phyloP scores from a whole-genome alignment of 495 filamentous ascomycete species.

The Collariella sp. region DNA sequence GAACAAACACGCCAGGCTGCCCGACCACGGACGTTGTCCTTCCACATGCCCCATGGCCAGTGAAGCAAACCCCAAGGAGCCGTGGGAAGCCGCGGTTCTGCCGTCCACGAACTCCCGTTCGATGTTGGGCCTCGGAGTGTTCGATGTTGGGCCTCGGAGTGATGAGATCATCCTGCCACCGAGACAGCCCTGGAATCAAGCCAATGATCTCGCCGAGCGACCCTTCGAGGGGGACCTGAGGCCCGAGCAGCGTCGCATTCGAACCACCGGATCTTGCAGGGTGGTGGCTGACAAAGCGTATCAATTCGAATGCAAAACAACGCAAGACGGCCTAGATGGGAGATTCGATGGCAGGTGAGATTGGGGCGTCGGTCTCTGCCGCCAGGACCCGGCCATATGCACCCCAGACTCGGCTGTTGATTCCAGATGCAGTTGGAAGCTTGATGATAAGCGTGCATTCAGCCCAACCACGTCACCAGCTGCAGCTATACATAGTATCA shows the following conservation, averaged over 20 bases:
- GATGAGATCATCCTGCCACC: constrained; percentile 1
- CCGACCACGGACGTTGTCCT: neutral
- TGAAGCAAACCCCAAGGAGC: neutral
- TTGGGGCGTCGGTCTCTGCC: too few species aligned
- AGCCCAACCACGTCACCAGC: too few species aligned
- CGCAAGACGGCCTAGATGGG: too few species aligned
- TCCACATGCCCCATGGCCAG: neutral
- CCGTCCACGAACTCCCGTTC: too few species aligned
- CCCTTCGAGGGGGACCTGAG: neutral
- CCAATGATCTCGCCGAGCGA: neutral
- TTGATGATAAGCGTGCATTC: too few species aligned
- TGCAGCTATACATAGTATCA: too few species aligned
- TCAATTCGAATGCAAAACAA: too few species aligned
- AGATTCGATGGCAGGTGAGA: too few species aligned
- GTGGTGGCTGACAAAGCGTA: constrained; percentile 1
- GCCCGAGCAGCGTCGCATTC: neutral
- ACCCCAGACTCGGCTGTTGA: too few species aligned
- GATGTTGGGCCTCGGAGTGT: too few species aligned
- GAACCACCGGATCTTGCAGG: neutral
- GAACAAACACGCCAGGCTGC: neutral
- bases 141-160: neutral
- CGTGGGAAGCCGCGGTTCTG: constrained; percentile 8
- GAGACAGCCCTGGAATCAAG: neutral
- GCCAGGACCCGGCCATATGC: neutral
- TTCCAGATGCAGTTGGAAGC: too few species aligned